Evolutionary conservation across 2,329 filamentous ascomycete species (phyloP).

Genomic region (Talaromyces pinophilus): DNA sequence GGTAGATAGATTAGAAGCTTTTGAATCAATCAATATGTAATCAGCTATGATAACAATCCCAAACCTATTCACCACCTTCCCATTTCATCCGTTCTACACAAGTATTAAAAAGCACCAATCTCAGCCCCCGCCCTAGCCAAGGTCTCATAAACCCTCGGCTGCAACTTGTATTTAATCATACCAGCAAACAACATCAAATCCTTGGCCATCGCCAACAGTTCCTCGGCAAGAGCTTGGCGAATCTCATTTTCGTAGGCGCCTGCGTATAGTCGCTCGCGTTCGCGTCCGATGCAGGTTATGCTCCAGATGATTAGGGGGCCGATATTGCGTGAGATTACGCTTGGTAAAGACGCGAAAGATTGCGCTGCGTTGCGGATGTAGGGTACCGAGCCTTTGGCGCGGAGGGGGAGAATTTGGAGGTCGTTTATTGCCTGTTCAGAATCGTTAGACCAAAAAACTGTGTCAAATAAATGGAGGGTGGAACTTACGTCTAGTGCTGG

Average conservation of each 20-base stretch:
- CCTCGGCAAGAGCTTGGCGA: constrained; percentile 59
- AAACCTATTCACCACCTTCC: neutral
- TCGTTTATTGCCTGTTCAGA: constrained; percentile 65
- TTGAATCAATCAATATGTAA: neutral
- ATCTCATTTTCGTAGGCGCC: constrained; percentile 67
- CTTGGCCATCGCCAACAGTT: constrained; percentile 76
- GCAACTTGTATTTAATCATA: constrained; percentile 86
- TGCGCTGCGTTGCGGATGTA: constrained; percentile 77
- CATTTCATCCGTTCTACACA: neutral
- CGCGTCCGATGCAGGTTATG: constrained; percentile 78
- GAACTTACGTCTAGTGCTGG: constrained; percentile 64
- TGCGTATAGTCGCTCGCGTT: constrained; percentile 69
- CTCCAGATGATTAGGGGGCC: constrained; percentile 94
- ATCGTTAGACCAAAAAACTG: constrained; percentile 11
- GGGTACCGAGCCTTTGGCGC: constrained; percentile 71
- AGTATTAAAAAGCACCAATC: constrained; percentile 44
- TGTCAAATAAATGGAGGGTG: neutral
- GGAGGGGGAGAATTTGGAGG: constrained; percentile 77
- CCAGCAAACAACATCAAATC: constrained; percentile 94
- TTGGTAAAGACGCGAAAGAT: constrained; percentile 74
- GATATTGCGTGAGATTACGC: constrained; percentile 82
- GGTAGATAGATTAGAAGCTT: neutral
- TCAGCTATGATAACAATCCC: neutral
- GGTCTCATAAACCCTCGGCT: constrained; percentile 82
- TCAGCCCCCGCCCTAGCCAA: constrained; percentile 79